These are phyloP conservation scores for Boletus smithii DNA, from an alignment of 1,284 basidiomycete genomes.

Conservation along the genomic window DNA sequence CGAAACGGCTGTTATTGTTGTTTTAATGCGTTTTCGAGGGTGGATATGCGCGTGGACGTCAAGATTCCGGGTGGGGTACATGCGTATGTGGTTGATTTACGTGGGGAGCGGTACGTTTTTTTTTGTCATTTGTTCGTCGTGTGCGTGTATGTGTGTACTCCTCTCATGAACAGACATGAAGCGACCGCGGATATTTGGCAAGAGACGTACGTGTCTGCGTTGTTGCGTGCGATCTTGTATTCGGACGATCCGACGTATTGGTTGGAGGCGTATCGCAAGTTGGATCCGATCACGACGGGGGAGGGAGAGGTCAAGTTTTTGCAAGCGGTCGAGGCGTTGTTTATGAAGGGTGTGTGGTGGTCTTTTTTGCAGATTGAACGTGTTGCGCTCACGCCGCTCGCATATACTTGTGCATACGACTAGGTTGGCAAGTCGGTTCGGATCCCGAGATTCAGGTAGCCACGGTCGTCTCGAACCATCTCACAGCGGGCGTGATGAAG, in stretches of 20 bases:
- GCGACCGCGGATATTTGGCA: slow-evolving; percentile 93
- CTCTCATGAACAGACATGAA: no score
- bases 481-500: slow-evolving; percentile 93
- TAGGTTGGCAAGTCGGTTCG: slow-evolving; percentile 97
- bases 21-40: slow-evolving; percentile 97
- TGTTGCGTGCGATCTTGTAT: slow-evolving; percentile 90
- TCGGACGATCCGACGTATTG: slow-evolving; percentile 93
- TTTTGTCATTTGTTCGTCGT: no score
- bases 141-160: no score
- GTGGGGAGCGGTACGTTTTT: slow-evolving; percentile 88
- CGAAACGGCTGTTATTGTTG: slow-evolving; percentile 95
- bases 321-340: slow-evolving; percentile 87
- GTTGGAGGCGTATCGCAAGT: slow-evolving; percentile 90
- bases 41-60: slow-evolving; percentile 96
- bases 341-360: slow-evolving; percentile 75
- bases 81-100: slow-evolving; percentile 90
- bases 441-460: slow-evolving; percentile 99
- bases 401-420: no score
- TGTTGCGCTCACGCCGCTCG: not conserved
- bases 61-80: slow-evolving; percentile 97
- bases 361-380: not conserved
- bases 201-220: slow-evolving; percentile 93
- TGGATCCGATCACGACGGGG: slow-evolving; percentile 89
- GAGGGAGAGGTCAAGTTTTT: slow-evolving; percentile 91
- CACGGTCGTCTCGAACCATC: slow-evolving; percentile 94